Evolutionary conservation across 257 asterid genomes (phyloP).

Genomic region (Echites panduratus): DNA sequence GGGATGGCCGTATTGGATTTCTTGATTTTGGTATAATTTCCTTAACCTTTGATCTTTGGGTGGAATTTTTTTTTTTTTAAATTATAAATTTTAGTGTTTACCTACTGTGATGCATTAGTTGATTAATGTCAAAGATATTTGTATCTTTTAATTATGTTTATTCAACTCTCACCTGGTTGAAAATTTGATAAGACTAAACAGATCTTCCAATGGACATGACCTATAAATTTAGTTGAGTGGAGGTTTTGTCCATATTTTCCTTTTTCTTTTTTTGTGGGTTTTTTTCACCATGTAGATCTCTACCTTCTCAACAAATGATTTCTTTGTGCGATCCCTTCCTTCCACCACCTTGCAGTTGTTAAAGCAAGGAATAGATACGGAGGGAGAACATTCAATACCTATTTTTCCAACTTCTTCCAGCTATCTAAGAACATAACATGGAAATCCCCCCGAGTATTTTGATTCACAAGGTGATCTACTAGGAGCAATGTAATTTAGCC

Average conservation of each 20-base stretch:
- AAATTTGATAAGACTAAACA: neutral
- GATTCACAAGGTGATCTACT: neutral
- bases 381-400: neutral
- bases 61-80: neutral
- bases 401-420: neutral
- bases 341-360: neutral
- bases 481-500: neutral
- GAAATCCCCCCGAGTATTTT: neutral
- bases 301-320: neutral
- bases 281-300: neutral
- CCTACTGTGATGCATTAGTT: slow-evolving; percentile 1
- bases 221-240: neutral
- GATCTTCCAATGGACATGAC: neutral
- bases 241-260: neutral
- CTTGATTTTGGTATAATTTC: slow-evolving; percentile 76
- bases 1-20: slow-evolving; percentile 97
- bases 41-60: neutral
- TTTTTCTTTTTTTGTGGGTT: neutral
- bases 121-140: neutral
- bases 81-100: neutral
- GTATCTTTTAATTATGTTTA: neutral
- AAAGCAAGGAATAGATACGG: neutral
- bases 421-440: neutral
- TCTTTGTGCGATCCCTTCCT: neutral
- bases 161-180: neutral